Base-by-base conservation (phyloP, 352 stramenopile genomes). In the Phytophthora europaea region DNA sequence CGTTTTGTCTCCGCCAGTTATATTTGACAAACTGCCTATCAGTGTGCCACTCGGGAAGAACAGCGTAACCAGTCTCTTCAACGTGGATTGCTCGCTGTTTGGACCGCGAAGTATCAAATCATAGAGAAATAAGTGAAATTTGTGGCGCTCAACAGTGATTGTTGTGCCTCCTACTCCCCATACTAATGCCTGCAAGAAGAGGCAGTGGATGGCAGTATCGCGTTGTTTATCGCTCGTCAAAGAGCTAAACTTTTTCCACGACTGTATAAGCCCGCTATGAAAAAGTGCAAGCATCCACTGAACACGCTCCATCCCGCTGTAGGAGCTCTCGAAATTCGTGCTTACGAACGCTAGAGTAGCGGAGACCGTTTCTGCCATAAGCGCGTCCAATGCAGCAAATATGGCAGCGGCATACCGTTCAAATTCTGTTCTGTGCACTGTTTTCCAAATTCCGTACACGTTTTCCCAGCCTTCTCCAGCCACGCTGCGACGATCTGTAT, bases 111-210 rank as follows among this genome's bases (percentile, higher is more conserved):
- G 80, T 38, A 93, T 88, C 26, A 84, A 77, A 38, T 90, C 75
- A 0, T 80, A 80, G 15, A 95, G 51, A 60, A 94, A 94, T 3
- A 76, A 53, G 62, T 95, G 78, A 31, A 94, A 95, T 18, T 83
- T 88, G 0, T 84, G 73, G 1, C 85, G 78, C 40, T 95, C 89
- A 20, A 71, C 52, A 6, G 51, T 23, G 43, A 81, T 64, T 8
- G 69, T 71, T 0, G 89, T 94, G 64, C 78, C 73, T 2, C 89
- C 89, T 7, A 95, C 67, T 6, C 89, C 82, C 89, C 89, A 95
- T 5, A 95, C 78, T 1, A 95, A 67, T 13, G 85, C 80, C 50
- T 94, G 89, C 5, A 95, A 63, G 50, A 88, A 94, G 23, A 87
- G 81, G 57, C 85, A 94, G 36, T 92, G 79, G 5, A 91, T 63